These are phyloP conservation scores for Sclerotinia nivalis DNA, from an alignment of 2,329 filamentous ascomycete genomes.

Conservation along the genomic window DNA sequence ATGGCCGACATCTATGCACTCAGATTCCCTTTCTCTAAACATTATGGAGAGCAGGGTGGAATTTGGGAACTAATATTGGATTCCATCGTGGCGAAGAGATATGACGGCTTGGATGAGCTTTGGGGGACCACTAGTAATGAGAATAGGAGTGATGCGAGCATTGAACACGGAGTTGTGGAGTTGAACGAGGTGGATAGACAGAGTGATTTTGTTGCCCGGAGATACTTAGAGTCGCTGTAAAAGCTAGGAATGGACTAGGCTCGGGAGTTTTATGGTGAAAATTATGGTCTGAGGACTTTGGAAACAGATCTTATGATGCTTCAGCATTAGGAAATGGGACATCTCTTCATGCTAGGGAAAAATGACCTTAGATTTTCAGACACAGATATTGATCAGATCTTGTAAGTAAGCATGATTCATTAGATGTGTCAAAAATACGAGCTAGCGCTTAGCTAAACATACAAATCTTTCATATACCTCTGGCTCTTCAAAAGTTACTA, in stretches of 20 bases:
- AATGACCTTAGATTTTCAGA: no score
- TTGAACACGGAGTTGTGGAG: neutral
- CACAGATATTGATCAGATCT: no score
- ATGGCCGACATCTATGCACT: neutral
- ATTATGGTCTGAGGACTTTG: no score
- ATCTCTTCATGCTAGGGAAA: no score
- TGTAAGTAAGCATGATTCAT: no score
- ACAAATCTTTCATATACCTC: no score
- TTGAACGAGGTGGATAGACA: conserved; percentile 8
- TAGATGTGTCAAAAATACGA: no score
- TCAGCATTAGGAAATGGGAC: no score
- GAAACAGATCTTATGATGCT: no score
- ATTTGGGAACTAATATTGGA: neutral
- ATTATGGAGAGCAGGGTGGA: neutral
- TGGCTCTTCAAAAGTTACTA: no score
- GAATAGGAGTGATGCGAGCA: neutral
- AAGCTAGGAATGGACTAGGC: neutral
- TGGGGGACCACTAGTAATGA: neutral
- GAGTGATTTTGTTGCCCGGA: neutral
- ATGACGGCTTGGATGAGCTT: neutral
- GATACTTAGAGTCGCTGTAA: no score
- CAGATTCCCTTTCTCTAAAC: conserved; percentile 1
- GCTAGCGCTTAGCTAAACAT: no score
- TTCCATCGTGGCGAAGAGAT: neutral
- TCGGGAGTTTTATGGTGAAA: neutral